Percentiles rank a stretch among this genome's conserved stretches.
These are phyloP conservation scores for Pyrenochaeta sp. DNA, from an alignment of 2,329 filamentous ascomycete species.

Conservation along the genomic window DNA sequence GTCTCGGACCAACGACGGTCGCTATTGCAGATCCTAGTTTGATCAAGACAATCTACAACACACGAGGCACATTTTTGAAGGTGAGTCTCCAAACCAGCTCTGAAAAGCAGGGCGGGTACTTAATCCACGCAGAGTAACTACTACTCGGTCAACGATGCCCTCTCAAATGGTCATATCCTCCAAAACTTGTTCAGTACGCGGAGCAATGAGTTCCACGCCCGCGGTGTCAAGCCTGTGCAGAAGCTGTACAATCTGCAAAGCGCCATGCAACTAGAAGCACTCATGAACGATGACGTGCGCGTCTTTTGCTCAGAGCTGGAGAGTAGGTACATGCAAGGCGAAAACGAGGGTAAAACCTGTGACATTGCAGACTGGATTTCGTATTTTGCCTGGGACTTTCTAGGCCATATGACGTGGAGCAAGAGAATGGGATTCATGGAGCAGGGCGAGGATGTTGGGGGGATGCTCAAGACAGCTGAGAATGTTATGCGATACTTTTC, in stretches of 20 bases:
- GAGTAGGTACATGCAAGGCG: constrained; percentile 33
- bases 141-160: constrained; percentile 44
- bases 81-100: constrained; percentile 9
- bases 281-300: constrained; percentile 36
- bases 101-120: not conserved
- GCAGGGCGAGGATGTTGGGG: constrained; percentile 50
- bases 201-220: constrained; percentile 39
- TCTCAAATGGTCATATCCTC: constrained; percentile 39
- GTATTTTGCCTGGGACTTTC: constrained; percentile 41
- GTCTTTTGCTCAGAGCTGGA: constrained; percentile 35
- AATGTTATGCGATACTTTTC: constrained; percentile 37
- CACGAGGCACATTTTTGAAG: constrained; percentile 43
- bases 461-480: constrained; percentile 48
- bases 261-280: constrained; percentile 34
- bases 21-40: constrained; percentile 38
- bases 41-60: constrained; percentile 46
- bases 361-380: constrained; percentile 46
- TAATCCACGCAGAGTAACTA: constrained; percentile 34
- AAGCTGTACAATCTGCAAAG: constrained; percentile 39
- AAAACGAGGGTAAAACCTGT: constrained; percentile 35
- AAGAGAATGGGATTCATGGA: constrained; percentile 56
- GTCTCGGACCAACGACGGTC: constrained; percentile 41
- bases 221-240: constrained; percentile 35
- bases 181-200: constrained; percentile 45
- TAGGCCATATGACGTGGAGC: constrained; percentile 53